Evolutionary conservation across 2,329 filamentous ascomycete genomes (phyloP).

Genomic region (Colletotrichum cuscutae): DNA sequence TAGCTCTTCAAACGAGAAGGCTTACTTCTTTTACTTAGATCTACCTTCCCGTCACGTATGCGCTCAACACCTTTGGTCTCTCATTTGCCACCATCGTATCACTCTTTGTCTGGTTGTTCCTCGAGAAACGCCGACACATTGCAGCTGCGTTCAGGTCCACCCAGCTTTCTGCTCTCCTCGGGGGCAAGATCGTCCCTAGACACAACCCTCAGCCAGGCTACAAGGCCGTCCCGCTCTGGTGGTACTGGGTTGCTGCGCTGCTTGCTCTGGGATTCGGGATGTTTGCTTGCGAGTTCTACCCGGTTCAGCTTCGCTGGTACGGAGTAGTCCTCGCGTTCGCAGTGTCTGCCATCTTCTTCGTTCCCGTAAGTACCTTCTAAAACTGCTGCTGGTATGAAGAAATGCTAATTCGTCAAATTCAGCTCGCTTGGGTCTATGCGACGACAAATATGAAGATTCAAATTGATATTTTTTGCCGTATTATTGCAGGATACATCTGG

Average conservation of each 20-base stretch:
- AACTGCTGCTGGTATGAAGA: slow-evolving; percentile 36
- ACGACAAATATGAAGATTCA: slow-evolving; percentile 56
- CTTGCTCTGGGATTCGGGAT: slow-evolving; percentile 41
- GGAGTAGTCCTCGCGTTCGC: slow-evolving; percentile 42
- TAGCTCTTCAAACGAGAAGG: slow-evolving; percentile 5
- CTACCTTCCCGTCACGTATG: slow-evolving; percentile 56
- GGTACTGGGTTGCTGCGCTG: slow-evolving; percentile 38
- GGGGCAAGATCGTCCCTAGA: neutral
- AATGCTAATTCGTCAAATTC: neutral
- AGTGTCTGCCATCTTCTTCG: slow-evolving; percentile 42
- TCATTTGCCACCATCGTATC: slow-evolving; percentile 61
- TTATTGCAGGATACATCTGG: slow-evolving; percentile 56
- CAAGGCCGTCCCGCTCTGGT: slow-evolving; percentile 38
- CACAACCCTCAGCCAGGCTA: slow-evolving; percentile 35
- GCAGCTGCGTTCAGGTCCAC: neutral
- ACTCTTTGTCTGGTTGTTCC: slow-evolving; percentile 44
- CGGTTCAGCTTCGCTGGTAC: slow-evolving; percentile 46
- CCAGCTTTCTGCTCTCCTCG: neutral
- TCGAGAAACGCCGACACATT: slow-evolving; percentile 43
- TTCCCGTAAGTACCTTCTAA: slow-evolving; percentile 47
- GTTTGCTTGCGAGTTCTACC: slow-evolving; percentile 44
- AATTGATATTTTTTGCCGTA: slow-evolving; percentile 56
- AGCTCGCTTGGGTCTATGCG: slow-evolving; percentile 47
- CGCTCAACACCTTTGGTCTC: slow-evolving; percentile 61
- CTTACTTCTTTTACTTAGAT: slow-evolving; percentile 34